Base-by-base conservation (phyloP, 306 rosid genomes). In the Betula pendula region DNA sequence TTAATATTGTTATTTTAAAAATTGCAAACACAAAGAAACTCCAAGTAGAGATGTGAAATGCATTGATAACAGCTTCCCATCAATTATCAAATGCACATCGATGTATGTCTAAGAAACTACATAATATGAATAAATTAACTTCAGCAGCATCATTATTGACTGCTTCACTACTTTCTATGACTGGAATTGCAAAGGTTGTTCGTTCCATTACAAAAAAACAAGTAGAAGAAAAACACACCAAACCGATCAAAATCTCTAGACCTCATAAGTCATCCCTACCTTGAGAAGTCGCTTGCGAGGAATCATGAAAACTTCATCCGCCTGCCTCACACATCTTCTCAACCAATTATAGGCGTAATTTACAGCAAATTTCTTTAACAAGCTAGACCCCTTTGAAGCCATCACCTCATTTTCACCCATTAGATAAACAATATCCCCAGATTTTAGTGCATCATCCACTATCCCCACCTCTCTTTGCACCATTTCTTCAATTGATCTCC, bases 201-300 rank as follows among this genome's bases (percentile, higher is more conserved):
- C 16, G 24, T 9, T 25, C 63, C 33, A 56, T 56, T 20, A 10
- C 31, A 25, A 56, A 56, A 56, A 56, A 56, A 13, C 63, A 56
- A 56, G 15, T 56, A 9, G 16, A 56, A 53, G 60, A 53, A 24
- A 11, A 17, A n/a, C 25, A 53, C 27, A 19, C 24, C 60, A 53
- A 53, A 53, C 60, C 22, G 27, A 53, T 9, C 60, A 73, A 38
- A n/a, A 47, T 13, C 12, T 22, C 35, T 7, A 91, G 12, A 93
- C 82, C 50, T 89, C 92, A n/a, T 88, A 91, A 43, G 91, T 89
- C 97, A 91, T 89, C 4, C 97, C 97, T 49, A 94, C 96, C 77
- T 94, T 94, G 13, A 94, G 81, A 90, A 85, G 52, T 13, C 89
- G 90, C 45, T 82, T 76, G 43, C 79, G 90, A 58, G 98, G 98